A percentile compares a stretch with the other conserved stretches of the same genome.
Conservation (phyloP, 352 stramenopile genomes). For the Thalassiosira livingstoniorum region DNA sequence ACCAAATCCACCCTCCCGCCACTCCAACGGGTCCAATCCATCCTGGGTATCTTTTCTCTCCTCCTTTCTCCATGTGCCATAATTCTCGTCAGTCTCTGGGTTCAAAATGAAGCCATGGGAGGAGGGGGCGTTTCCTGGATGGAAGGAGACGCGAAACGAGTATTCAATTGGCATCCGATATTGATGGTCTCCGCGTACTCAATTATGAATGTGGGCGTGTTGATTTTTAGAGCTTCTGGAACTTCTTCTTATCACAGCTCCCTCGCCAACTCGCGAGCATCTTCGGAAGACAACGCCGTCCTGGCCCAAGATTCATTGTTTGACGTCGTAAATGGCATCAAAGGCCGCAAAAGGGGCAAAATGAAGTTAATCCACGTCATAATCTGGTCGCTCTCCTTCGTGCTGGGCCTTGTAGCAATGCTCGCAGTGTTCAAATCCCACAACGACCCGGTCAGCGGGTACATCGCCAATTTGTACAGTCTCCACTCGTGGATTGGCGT, state of each 20-base stretch:
- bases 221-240: conserved; percentile 54
- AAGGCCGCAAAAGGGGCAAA: conserved; percentile 17
- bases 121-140: conserved; percentile 65
- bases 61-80: conserved; percentile 48
- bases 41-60: conserved; percentile 35
- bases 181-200: conserved; percentile 74
- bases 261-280: conserved; percentile 11
- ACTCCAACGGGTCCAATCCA: conserved; percentile 42
- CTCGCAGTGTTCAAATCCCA: conserved; percentile 78
- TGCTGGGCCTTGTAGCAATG: conserved; percentile 66
- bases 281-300: neutral
- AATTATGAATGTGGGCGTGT: conserved; percentile 54
- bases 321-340: neutral
- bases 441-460: conserved; percentile 72
- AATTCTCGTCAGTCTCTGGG: conserved; percentile 57
- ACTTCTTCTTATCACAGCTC: conserved; percentile 60
- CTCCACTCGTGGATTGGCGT: conserved; percentile 79
- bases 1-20: conserved; percentile 2
- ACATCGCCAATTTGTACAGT: conserved; percentile 81
- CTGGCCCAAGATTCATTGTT: no score
- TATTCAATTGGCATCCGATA: conserved; percentile 84
- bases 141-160: conserved; percentile 58
- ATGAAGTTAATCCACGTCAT: conserved; percentile 64
- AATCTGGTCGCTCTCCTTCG: conserved; percentile 61
- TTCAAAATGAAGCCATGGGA: conserved; percentile 34